Evolutionary conservation across 2,329 filamentous ascomycete species (phyloP).

Genomic region (Aureobasidium sp.): DNA sequence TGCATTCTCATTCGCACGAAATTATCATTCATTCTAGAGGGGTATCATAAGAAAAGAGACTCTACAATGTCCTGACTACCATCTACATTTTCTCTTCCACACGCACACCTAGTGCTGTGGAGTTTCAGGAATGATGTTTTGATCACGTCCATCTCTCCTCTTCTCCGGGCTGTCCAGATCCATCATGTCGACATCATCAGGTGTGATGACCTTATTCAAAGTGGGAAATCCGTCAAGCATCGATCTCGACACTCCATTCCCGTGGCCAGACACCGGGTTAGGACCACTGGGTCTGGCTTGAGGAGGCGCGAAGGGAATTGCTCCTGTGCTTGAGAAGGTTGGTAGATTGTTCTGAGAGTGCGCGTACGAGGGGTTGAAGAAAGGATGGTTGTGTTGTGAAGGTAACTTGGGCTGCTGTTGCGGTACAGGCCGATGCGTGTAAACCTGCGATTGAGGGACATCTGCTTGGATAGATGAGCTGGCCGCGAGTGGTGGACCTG

Average conservation of each 20-base stretch:
- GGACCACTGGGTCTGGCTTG: not conserved
- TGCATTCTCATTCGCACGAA: not conserved
- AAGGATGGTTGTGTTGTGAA: not conserved
- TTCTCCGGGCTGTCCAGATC: constrained; percentile 7
- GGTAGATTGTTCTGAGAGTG: constrained; percentile 13
- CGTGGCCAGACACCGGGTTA: not conserved
- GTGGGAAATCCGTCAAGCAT: constrained; percentile 11
- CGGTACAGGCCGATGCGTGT: not conserved
- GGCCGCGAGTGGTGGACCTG: not conserved
- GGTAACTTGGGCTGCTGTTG: not conserved
- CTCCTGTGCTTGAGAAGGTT: constrained; percentile 22
- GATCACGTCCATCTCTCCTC: not conserved
- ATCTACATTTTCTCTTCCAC: not conserved
- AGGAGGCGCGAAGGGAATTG: constrained; percentile 24
- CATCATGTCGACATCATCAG: constrained; percentile 6
- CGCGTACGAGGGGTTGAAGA: constrained; percentile 1
- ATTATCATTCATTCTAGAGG: not conserved
- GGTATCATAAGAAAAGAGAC: not conserved
- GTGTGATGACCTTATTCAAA: not conserved
- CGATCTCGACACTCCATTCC: constrained; percentile 16
- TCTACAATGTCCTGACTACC: not conserved
- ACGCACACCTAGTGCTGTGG: not conserved
- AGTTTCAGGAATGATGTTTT: not conserved
- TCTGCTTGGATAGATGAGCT: not conserved
- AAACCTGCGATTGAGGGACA: not conserved